Evolutionary conservation across 768 basidiomycete species (phyloP).

Genomic region (Termitomyces sp.): DNA sequence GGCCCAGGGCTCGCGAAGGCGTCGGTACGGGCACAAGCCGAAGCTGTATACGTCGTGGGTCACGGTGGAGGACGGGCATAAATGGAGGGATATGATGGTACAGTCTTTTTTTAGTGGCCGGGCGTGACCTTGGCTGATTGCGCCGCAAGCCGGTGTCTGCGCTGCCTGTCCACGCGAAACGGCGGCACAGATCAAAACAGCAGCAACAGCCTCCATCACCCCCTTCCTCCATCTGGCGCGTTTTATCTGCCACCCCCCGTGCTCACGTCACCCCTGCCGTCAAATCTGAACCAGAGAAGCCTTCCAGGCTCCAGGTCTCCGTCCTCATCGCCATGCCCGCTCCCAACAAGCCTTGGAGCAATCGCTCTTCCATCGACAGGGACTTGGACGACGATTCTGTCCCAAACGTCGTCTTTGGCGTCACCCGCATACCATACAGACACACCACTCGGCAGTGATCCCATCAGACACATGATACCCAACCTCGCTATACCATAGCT

Average conservation of each 20-base stretch:
- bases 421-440: constrained; percentile 32
- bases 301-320: constrained; percentile 40
- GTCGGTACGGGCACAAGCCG: constrained; percentile 43
- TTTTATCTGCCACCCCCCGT: background rate
- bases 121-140: constrained; percentile 1
- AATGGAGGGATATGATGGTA: constrained; percentile 49
- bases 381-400: constrained; percentile 28
- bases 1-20: constrained; percentile 32
- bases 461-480: background rate
- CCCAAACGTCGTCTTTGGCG: constrained; percentile 47
- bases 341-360: constrained; percentile 18
- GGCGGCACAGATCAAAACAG: constrained; percentile 21
- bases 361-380: constrained; percentile 12
- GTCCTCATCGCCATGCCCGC: constrained; percentile 58
- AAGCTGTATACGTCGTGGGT: constrained; percentile 46
- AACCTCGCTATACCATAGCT: background rate
- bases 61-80: constrained; percentile 21
- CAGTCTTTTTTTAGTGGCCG: constrained; percentile 13
- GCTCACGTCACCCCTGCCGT: background rate
- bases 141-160: constrained; percentile 32
- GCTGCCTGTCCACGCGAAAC: constrained; percentile 29
- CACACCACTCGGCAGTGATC: constrained; percentile 5
- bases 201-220: constrained; percentile 5
- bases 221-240: background rate
- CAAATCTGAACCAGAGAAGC: background rate